Percentiles rank a stretch among this genome's conserved stretches.
Evolutionary conservation across 2,329 filamentous ascomycete species (phyloP).

Genomic region (Dactylellina haptotyla): DNA sequence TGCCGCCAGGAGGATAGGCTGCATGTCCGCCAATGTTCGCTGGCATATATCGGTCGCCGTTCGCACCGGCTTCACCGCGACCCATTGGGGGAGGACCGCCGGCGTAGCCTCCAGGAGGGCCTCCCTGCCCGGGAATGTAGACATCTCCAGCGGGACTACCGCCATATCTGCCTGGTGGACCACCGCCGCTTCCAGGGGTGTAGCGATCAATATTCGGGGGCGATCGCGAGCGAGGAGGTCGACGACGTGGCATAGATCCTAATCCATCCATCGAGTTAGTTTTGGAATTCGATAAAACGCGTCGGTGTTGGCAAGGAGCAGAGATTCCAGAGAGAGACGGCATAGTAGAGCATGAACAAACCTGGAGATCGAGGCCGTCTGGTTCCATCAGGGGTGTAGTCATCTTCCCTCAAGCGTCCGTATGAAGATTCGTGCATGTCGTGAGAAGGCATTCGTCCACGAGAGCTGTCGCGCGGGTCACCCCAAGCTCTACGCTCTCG

Average conservation of each 20-base stretch:
- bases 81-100: conserved; percentile 33
- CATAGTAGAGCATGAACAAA: conserved; percentile 20
- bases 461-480: conserved; percentile 48
- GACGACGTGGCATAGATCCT: conserved; percentile 56
- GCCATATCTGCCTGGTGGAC: conserved; percentile 55
- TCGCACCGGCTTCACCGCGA: conserved; percentile 35
- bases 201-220: conserved; percentile 82
- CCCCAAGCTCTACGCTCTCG: conserved; percentile 45
- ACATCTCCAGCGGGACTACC: conserved; percentile 40
- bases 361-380: conserved; percentile 48
- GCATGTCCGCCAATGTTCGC: conserved; percentile 52
- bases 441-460: conserved; percentile 44
- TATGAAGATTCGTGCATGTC: conserved; percentile 41
- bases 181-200: conserved; percentile 71
- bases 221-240: conserved; percentile 61
- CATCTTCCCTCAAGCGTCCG: conserved; percentile 48
- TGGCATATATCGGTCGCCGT: conserved; percentile 58
- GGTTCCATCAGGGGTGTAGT: conserved; percentile 33
- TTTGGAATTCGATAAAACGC: not conserved
- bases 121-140: conserved; percentile 50
- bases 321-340: too few species aligned
- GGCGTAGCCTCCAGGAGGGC: conserved; percentile 37
- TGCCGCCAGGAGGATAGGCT: conserved; percentile 17
- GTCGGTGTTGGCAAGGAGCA: too few species aligned
- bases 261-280: conserved; percentile 9